phyloP scores from a whole-genome alignment of 1,139 yeast genomes.

The Meyerozyma guilliermondii region DNA sequence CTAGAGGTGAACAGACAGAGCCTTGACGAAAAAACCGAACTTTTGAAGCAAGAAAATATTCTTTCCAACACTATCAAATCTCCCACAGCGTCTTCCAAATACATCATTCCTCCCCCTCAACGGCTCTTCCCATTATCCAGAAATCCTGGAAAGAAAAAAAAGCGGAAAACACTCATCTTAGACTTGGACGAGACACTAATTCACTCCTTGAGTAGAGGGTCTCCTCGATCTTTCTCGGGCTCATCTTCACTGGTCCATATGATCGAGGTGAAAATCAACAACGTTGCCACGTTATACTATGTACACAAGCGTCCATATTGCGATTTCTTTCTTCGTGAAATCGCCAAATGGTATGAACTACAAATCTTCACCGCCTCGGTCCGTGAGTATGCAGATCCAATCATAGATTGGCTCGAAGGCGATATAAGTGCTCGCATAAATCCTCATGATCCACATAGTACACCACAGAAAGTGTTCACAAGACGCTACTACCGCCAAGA shows the following conservation, averaged over 20 bases:
- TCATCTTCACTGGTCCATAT: slow-evolving; percentile 56
- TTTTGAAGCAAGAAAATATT: slow-evolving; percentile 34
- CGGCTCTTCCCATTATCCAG: slow-evolving; percentile 39
- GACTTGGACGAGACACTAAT: slow-evolving; percentile 93
- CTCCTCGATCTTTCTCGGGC: slow-evolving; percentile 33
- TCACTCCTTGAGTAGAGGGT: slow-evolving; percentile 75
- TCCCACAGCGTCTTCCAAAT: slow-evolving; percentile 48
- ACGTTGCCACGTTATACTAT: slow-evolving; percentile 73
- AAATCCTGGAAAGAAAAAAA: slow-evolving; percentile 32
- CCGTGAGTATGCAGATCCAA: slow-evolving; percentile 94
- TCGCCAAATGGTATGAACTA: slow-evolving; percentile 81
- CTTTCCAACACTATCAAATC: slow-evolving; percentile 49
- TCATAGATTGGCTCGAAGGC: slow-evolving; percentile 74
- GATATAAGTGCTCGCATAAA: slow-evolving; percentile 23
- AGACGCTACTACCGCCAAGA: slow-evolving; percentile 73
- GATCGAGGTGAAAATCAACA: slow-evolving; percentile 76
- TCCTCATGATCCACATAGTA: slow-evolving; percentile 20
- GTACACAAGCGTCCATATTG: slow-evolving; percentile 92
- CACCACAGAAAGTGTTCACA: slow-evolving; percentile 30
- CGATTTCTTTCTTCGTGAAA: slow-evolving; percentile 73
- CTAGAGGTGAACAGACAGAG: background rate
- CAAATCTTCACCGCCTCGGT: slow-evolving; percentile 93
- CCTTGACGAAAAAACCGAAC: slow-evolving; percentile 37
- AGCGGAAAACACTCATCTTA: slow-evolving; percentile 66
- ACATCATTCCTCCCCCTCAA: slow-evolving; percentile 46